These are phyloP conservation scores for Kazachstania psychrophila DNA, from an alignment of 805 yeast genomes.

Conservation along the genomic window DNA sequence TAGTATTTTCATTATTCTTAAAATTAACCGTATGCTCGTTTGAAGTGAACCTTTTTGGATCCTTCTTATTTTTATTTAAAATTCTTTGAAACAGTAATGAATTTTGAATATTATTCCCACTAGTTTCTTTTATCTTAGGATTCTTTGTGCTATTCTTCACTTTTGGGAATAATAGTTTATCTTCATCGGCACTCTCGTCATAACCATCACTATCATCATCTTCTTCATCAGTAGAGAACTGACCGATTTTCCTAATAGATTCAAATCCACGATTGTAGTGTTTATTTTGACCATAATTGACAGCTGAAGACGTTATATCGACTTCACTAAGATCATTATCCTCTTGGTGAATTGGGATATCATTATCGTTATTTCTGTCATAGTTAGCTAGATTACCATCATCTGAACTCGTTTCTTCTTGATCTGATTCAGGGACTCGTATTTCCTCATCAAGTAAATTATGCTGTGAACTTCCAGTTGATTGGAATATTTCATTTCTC, in stretches of 20 bases:
- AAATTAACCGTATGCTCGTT: not conserved
- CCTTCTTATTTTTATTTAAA: slow-evolving; percentile 6
- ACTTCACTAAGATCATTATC: not conserved
- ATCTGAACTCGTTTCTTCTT: slow-evolving; percentile 24
- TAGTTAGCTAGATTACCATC: slow-evolving; percentile 14
- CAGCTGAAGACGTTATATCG: too few relatives aligned
- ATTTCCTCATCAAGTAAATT: slow-evolving; percentile 11
- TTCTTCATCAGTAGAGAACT: slow-evolving; percentile 39
- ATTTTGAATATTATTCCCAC: not conserved
- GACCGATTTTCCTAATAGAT: slow-evolving; percentile 24
- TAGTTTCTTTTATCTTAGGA: not conserved
- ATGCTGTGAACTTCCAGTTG: not conserved
- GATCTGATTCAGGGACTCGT: slow-evolving; percentile 30
- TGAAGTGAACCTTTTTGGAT: slow-evolving; percentile 6
- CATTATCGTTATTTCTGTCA: not conserved
- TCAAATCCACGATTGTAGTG: slow-evolving; percentile 2
- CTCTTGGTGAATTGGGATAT: too few relatives aligned
- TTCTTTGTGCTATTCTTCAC: not conserved
- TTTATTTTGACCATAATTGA: too few relatives aligned
- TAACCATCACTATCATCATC: slow-evolving; percentile 16
- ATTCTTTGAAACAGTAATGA: slow-evolving; percentile 12
- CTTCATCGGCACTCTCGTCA: slow-evolving; percentile 14
- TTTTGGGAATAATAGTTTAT: slow-evolving; percentile 12
- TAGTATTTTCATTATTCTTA: not conserved
- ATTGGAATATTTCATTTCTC: not conserved